Base-by-base conservation (phyloP, 768 basidiomycete species). In the Mycena haematopus region DNA sequence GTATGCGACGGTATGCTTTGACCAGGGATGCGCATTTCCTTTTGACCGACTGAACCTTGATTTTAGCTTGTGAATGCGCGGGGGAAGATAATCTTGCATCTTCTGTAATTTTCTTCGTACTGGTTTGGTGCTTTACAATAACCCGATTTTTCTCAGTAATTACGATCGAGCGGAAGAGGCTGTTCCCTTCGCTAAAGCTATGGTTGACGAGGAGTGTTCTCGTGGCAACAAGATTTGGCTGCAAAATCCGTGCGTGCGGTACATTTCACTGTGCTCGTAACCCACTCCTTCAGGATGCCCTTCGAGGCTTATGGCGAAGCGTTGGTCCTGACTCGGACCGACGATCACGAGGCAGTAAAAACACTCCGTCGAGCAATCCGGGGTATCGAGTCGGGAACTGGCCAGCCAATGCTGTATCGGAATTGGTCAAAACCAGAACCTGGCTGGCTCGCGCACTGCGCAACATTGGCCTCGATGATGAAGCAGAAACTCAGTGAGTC, bases 151-250 rank as follows among this genome's bases (percentile, higher is more conserved):
- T 50, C n/a, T 11, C n/a, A 68, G 57, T 14, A 27, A 47, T 44
- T 6, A 21, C 3, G 63, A 42, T 4, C 54, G 57, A 52, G 56
- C 35, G n/a, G 52, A 50, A 42, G 63, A 55, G 36, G 62, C 62
- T 38, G 8, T 57, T 8, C n/a, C 56, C 0, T 53, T 42, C 19
- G 52, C 51, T 24, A 63, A 42, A 52, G 67, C 70, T 1, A 58
- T 60, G 38, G 69, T 68, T 15, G 56, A 38, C 56, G 56, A 57
- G n/a, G 62, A 63, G 24, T 52, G 44, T 10, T 29, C 51, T 1
- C 62, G 25, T 11, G 38, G 31, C 35, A 35, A 56, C 14, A 50
- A 63, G 1, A 40, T 35, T 8, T 58, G 62, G 62, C 31, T 63
- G 44, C n/a, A 38, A 11, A 57, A 47, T 21, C 62, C 62, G 62